Evolutionary conservation across 805 yeast species (phyloP).

Genomic region (Sungouiella blattae): DNA sequence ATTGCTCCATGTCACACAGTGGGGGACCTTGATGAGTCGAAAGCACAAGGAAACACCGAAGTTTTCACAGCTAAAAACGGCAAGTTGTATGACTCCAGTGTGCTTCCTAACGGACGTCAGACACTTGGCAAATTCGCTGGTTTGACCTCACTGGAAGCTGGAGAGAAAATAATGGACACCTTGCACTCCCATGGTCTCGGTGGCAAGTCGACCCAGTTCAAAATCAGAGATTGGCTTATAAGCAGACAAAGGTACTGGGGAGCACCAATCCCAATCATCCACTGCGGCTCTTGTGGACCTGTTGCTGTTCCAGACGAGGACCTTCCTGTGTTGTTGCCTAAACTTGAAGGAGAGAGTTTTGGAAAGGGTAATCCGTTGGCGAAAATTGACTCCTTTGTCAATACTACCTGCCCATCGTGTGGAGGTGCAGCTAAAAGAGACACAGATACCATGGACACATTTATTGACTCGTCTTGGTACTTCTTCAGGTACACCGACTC

Average conservation of each 20-base stretch:
- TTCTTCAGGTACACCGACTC: conserved; percentile 81
- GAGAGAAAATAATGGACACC: conserved; percentile 37
- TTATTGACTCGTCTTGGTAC: conserved; percentile 98
- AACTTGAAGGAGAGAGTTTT: conserved; percentile 48
- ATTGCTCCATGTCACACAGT: conserved; percentile 42
- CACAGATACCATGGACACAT: conserved; percentile 98
- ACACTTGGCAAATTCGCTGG: conserved; percentile 46
- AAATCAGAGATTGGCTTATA: conserved; percentile 89
- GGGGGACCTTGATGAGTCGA: conserved; percentile 31
- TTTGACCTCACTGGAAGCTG: conserved; percentile 48
- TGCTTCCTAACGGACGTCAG: conserved; percentile 23
- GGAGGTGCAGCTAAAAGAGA: conserved; percentile 73
- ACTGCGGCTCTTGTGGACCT: conserved; percentile 80
- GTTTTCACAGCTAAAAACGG: conserved; percentile 54
- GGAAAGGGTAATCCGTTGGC: conserved; percentile 67
- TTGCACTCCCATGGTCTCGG: conserved; percentile 46
- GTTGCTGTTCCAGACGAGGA: conserved; percentile 90
- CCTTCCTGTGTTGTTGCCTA: conserved; percentile 79
- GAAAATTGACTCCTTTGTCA: conserved; percentile 61
- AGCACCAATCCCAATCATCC: conserved; percentile 93
- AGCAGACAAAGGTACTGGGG: conserved; percentile 98
- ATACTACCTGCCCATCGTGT: conserved; percentile 81
- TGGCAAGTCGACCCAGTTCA: conserved; percentile 46
- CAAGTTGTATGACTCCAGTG: conserved; percentile 25
- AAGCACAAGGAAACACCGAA: conserved; percentile 9